A percentile compares a stretch with the other conserved stretches of the same genome.
These are phyloP conservation scores for Aspergillus spinulosporus DNA, from an alignment of 2,329 filamentous ascomycete genomes.

Conservation along the genomic window DNA sequence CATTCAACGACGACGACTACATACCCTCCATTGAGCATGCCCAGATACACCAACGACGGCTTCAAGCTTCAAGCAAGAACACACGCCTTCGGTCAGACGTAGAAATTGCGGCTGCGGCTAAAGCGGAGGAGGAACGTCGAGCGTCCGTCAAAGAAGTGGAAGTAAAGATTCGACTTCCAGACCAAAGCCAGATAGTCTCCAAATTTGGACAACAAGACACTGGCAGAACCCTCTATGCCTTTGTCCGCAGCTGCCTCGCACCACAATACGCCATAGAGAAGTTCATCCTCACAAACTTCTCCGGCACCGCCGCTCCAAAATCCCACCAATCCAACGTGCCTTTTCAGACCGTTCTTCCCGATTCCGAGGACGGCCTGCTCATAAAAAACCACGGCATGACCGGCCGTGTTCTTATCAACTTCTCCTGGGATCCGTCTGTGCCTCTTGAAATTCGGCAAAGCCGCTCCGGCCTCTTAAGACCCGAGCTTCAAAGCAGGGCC, in stretches of 20 bases:
- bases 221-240: slow-evolving; percentile 69
- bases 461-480: slow-evolving; percentile 55
- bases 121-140: slow-evolving; percentile 65
- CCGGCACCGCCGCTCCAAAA: slow-evolving; percentile 22
- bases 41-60: slow-evolving; percentile 73
- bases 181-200: slow-evolving; percentile 75
- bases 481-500: slow-evolving; percentile 62
- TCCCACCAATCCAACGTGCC: slow-evolving; percentile 20
- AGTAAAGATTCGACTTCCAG: slow-evolving; percentile 83
- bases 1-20: slow-evolving; percentile 73
- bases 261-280: slow-evolving; percentile 55
- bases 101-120: slow-evolving; percentile 71
- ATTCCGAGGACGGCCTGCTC: slow-evolving; percentile 54
- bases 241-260: slow-evolving; percentile 71
- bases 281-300: slow-evolving; percentile 70
- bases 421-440: slow-evolving; percentile 70
- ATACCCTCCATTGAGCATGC: slow-evolving; percentile 81
- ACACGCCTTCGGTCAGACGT: slow-evolving; percentile 77
- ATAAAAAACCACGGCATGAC: slow-evolving; percentile 71
- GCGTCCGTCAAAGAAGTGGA: slow-evolving; percentile 67
- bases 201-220: slow-evolving; percentile 69
- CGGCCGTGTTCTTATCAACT: slow-evolving; percentile 70
- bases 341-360: slow-evolving; percentile 32
- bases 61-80: slow-evolving; percentile 74
- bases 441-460: slow-evolving; percentile 55